Evolutionary conservation across 257 asterid species (phyloP).

Genomic region (Agastache rugosa): DNA sequence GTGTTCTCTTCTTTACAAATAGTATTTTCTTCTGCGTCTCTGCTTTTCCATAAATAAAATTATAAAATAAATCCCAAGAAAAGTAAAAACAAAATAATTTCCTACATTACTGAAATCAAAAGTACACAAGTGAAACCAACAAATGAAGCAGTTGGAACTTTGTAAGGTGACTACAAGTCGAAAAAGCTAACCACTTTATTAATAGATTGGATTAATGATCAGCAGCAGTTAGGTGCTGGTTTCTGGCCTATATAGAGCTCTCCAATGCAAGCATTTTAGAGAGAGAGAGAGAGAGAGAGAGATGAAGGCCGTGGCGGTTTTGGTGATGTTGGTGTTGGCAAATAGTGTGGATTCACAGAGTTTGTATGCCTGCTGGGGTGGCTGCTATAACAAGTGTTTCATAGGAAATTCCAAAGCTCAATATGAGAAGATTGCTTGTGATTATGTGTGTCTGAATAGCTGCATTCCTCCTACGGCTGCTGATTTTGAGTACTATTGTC

Average conservation of each 20-base stretch:
- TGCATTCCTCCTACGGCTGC: conserved; percentile 19
- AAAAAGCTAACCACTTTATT: conserved; percentile 28
- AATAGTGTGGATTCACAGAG: conserved; percentile 18
- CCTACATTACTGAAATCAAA: too few relatives aligned
- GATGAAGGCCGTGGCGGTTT: neutral
- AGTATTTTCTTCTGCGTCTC: neutral
- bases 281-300: neutral
- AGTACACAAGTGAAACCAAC: neutral
- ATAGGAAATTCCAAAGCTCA: neutral
- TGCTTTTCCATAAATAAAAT: neutral
- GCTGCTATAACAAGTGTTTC: conserved; percentile 32
- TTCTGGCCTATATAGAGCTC: conserved; percentile 27
- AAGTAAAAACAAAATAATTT: neutral
- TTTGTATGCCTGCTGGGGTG: conserved; percentile 32
- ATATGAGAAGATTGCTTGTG: conserved; percentile 23
- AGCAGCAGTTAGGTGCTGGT: conserved; percentile 4
- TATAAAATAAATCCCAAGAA: neutral
- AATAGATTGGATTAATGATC: conserved; percentile 26
- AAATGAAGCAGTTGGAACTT: neutral
- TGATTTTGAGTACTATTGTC: conserved; percentile 19
- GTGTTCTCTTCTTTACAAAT: neutral
- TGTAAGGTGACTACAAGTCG: neutral
- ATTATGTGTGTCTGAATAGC: conserved; percentile 11
- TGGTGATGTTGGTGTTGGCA: conserved; percentile 4
- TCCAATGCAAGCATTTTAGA: neutral